Base-by-base conservation (phyloP, 208 protist genomes). In the Wallacemonas sp. region DNA sequence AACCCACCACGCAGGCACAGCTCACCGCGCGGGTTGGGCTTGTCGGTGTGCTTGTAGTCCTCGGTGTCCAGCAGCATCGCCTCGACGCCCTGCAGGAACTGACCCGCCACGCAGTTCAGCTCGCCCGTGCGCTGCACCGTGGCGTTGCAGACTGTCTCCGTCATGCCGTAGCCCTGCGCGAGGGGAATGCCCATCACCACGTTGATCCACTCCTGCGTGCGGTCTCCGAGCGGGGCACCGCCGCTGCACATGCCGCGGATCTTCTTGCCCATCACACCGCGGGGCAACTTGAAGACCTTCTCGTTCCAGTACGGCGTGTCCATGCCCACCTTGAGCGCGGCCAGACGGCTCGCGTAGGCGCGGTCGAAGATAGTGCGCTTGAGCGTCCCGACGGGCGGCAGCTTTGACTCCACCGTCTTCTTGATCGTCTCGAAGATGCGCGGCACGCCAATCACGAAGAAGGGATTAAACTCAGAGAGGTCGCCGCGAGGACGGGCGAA, bases 41-140 rank as follows among this genome's bases (percentile, higher is more conserved):
- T 81, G 66, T 96, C 85, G 1, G 82, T 90, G 73, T 95, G 87
- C 56, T 87, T 87, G 76, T 93, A 94, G 48, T 86, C 66, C 24
- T 93, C 88, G 14, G 96, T 92, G 71, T 98, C 93, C 1, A 94
- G 81, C 6, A 99, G 81, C 65, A 94, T 87, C 36, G 97, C 43
- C 80, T 99, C 92, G 36, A 85, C 74, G 27, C 73, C 65, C 24
- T 76, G 61, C 32, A 97, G 61, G 21, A 90, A 60, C 62, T 87
- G 79, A 12, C 93, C 93, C 41, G 80, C 89, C 62, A 80, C 77
- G 26, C 75, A 91, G 47, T 66, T 41, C 39, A 92, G 69, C 62
- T 95, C 87, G 16, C 87, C 81, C 11, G 58, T 70, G 43, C 72
- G 76, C 74, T 94, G 86, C 65, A 96, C 77, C 3, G 62, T 57